Evolutionary conservation across 1,284 basidiomycete species (phyloP), one percentile per base, ranked within the genome.

Genomic region (Heterobasidion annosum): DNA sequence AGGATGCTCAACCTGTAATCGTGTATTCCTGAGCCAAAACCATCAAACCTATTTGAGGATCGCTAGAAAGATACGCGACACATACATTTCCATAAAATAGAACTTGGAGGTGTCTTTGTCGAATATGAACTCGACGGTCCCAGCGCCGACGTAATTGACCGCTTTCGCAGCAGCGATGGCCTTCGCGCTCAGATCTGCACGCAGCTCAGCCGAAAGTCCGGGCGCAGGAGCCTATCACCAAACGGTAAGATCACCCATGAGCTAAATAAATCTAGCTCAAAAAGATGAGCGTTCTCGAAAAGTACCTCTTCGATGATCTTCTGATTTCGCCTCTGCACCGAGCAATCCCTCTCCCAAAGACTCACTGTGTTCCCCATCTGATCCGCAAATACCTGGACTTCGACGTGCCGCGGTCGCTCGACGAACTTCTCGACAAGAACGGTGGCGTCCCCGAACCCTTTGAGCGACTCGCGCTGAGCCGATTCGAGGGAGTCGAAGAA

Each of bases 71-170:
- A 46, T 9, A 13, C 8, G 8, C 15, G 48, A 34, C 2, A 68
- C 85, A 59, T 63, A 87, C 91, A 91, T 96, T 72, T 93, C 94
- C 93, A 91, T 96, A 69, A 92, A 97, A 67, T 83, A 96, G 70
- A 94, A 94, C 58, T 83, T 77, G 57, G 82, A 73, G 8, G 85
- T 88, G 64, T 93, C 86, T 59, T 91, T 93, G 65, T 95, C 93
- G 63, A 95, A 91, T 63, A 96, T 95, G 62, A 96, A 95, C 66
- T 96, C 93, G 18, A 95, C 91, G 0, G 93, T 95, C 1, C 93
- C 93, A 9, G 93, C 93, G 37, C 93, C 93, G 40, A 92, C 85
- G 64, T 94, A 97, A 61, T 85, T 79, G 55, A 97, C 93, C 3
- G 94, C 94, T 67, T 83, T 84, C 15, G 94, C 94, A 19, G 94